Base-by-base conservation (phyloP, 257 asterid genomes). In the Capsicum chinense region DNA sequence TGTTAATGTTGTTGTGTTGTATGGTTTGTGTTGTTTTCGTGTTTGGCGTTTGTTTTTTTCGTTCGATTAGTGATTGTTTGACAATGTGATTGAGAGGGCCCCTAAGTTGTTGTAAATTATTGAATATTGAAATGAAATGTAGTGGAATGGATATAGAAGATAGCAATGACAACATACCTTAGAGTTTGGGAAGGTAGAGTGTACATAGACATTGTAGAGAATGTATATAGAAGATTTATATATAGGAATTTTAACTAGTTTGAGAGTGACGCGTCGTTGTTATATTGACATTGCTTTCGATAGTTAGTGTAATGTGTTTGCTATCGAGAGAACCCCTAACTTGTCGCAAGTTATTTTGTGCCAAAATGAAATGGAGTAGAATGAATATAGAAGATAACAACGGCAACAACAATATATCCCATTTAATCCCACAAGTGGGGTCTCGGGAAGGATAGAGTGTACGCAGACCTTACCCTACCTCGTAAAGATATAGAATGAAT, bases 321-420 rank as follows among this genome's bases (percentile, higher is more conserved):
- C 59, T 56, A 64, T 26, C 12, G 71, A 21, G 44, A 64, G 17
- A 64, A 26, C 44, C 13, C 7, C 5, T 47, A 47, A 47, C 58
- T 15, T 39, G 78, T 39, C 21, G 47, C 39, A 47, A 42, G 9
- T 42, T 44, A 17, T 44, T 16, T 33, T 42, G 7, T 69, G 42
- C 26, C 44, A 16, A 42, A 70, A 42, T 70, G 35, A 70, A 44
- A 42, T 42, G 35, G 73, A 66, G 48, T 33, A 5, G 47, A 66
- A 66, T 66, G 48, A 71, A 17, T 71, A n/a, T 47, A 73, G 80
- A 73, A 12, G 80, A 11, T 47, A 63, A 62, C 42, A 19, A 63
- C 3, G 5, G 0, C 7, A 62, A 9, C 56, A 44, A 44, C 7
- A 44, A 3, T 5, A 52, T 52, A 52, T 13, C 13, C 56, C 9